These are phyloP conservation scores for Erythrobasidium hasegawianum DNA, from an alignment of 1,284 basidiomycete genomes.

Conservation along the genomic window DNA sequence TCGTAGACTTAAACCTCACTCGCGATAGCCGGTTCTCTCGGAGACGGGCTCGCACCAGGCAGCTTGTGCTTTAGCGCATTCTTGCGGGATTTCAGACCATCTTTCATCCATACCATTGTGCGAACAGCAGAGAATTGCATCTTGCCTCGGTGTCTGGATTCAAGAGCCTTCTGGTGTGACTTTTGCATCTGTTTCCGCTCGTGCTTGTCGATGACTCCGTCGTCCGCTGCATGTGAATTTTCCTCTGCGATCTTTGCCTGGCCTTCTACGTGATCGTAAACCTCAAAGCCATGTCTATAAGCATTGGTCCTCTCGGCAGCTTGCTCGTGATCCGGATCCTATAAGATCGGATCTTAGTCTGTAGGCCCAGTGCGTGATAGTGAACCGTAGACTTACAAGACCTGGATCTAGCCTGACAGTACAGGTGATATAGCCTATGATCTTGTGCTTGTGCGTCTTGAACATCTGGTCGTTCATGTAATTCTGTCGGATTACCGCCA, in stretches of 20 bases:
- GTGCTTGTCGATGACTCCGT: constrained; percentile 55
- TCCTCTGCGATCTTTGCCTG: constrained; percentile 59
- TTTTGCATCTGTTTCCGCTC: constrained; percentile 50
- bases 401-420: constrained; percentile 54
- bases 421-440: constrained; percentile 53
- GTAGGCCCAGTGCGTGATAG: too few relatives aligned
- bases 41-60: constrained; percentile 7
- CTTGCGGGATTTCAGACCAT: constrained; percentile 29
- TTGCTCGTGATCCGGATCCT: constrained; percentile 51
- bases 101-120: constrained; percentile 34
- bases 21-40: constrained; percentile 13
- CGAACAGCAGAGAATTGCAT: constrained; percentile 33
- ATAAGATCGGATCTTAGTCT: constrained; percentile 44
- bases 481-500: constrained; percentile 57
- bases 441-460: constrained; percentile 58
- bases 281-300: constrained; percentile 52
- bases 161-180: constrained; percentile 51
- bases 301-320: constrained; percentile 38
- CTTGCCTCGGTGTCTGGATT: constrained; percentile 45
- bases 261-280: constrained; percentile 56
- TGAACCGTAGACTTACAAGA: constrained; percentile 48
- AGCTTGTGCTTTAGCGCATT: constrained; percentile 27
- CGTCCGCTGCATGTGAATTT: constrained; percentile 55
- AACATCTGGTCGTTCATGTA: constrained; percentile 58
- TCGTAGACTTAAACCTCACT: constrained; percentile 14